These are phyloP conservation scores for Sporothrix protearum DNA, from an alignment of 2,329 filamentous ascomycete genomes.

Conservation along the genomic window DNA sequence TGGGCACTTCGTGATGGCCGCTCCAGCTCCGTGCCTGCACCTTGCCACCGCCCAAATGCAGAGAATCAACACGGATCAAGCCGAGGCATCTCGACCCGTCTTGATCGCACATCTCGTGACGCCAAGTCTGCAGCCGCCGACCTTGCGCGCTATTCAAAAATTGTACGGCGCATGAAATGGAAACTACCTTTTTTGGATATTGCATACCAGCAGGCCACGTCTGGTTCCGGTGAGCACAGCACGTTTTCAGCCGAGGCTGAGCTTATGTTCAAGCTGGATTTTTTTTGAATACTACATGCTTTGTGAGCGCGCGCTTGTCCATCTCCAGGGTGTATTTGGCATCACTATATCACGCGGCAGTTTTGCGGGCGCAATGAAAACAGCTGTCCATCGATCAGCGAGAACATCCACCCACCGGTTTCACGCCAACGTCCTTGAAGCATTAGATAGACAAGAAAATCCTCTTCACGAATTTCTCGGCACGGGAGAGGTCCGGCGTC, in stretches of 20 bases:
- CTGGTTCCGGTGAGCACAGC: constrained; percentile 22
- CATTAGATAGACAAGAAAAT: constrained; percentile 54
- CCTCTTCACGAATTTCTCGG: constrained; percentile 58
- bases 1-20: constrained; percentile 23
- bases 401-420: constrained; percentile 44
- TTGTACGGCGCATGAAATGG: constrained; percentile 59
- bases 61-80: not conserved
- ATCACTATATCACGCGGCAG: constrained; percentile 46
- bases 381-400: not conserved
- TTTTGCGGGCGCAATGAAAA: constrained; percentile 19
- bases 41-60: not conserved
- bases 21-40: constrained; percentile 23
- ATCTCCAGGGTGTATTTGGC: constrained; percentile 62
- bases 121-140: constrained; percentile 36
- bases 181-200: constrained; percentile 58
- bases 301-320: constrained; percentile 66
- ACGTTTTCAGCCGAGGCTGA: constrained; percentile 49
- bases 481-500: constrained; percentile 50
- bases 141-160: constrained; percentile 57
- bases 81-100: not conserved
- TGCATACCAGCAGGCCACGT: constrained; percentile 50
- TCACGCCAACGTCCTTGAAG: constrained; percentile 65
- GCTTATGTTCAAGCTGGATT: constrained; percentile 73
- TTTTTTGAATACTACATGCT: constrained; percentile 74
- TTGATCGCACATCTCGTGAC: not conserved